These are phyloP conservation scores for Leucaena leucocephala DNA, from an alignment of 306 rosid species.

Conservation along the genomic window DNA sequence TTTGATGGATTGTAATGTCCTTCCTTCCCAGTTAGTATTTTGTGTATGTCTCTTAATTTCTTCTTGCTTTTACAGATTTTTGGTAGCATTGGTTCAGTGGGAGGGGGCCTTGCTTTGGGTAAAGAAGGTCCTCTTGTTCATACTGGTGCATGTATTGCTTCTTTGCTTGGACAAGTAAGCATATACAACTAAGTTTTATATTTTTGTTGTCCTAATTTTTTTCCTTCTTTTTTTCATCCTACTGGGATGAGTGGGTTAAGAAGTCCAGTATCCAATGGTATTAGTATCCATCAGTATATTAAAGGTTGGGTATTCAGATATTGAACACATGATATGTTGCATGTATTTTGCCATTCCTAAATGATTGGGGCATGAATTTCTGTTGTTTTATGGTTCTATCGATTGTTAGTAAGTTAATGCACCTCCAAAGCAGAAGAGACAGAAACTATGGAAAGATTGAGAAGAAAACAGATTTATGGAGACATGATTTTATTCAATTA, in stretches of 20 bases:
- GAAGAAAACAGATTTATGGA: neutral
- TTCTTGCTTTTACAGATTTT: constrained; percentile 62
- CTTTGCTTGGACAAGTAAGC: constrained; percentile 98
- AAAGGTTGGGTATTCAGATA: neutral
- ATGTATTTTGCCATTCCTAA: neutral
- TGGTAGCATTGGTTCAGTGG: constrained; percentile 99
- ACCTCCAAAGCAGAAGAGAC: neutral
- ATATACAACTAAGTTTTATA: neutral
- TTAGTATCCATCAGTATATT: neutral
- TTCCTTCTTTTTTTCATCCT: neutral
- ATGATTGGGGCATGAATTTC: neutral
- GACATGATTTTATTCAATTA: neutral
- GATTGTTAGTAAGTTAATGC: neutral
- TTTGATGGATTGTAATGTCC: constrained; percentile 28
- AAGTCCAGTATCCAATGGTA: neutral
- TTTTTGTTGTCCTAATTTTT: neutral
- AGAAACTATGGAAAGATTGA: neutral
- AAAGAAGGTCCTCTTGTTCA: constrained; percentile 99
- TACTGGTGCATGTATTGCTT: constrained; percentile 99
- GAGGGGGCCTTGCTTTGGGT: constrained; percentile 98
- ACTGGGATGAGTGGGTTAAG: neutral
- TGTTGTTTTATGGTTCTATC: neutral
- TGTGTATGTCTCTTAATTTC: constrained; percentile 27
- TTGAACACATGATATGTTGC: neutral
- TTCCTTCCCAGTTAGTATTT: constrained; percentile 14